These are phyloP conservation scores for Fragaria ananassa DNA, from an alignment of 306 rosid genomes.

Conservation along the genomic window DNA sequence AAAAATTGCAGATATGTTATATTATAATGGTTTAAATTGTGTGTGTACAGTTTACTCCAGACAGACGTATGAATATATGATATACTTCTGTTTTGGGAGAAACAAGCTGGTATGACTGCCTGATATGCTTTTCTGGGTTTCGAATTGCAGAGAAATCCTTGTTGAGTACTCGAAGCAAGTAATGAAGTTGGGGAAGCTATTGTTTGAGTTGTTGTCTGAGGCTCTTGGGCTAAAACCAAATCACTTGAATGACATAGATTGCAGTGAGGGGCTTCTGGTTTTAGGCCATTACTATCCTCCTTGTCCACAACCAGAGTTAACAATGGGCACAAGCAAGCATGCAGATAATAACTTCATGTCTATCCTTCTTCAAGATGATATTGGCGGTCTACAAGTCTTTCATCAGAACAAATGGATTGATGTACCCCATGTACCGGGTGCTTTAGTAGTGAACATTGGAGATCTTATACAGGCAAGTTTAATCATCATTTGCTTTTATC, in stretches of 20 bases:
- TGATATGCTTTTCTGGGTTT: neutral
- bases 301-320: slow-evolving; percentile 25
- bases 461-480: slow-evolving; percentile 18
- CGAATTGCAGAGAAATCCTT: neutral
- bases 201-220: slow-evolving; percentile 22
- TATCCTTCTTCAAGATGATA: slow-evolving; percentile 44
- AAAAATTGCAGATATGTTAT: neutral
- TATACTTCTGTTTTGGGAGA: too few species aligned
- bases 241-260: slow-evolving; percentile 14
- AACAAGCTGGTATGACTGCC: neutral
- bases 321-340: slow-evolving; percentile 25
- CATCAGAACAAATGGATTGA: slow-evolving; percentile 15
- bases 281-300: slow-evolving; percentile 20
- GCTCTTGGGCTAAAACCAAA: slow-evolving; percentile 16
- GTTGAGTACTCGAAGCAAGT: slow-evolving; percentile 35
- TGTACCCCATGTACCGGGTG: slow-evolving; percentile 10
- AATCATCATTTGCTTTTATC: neutral
- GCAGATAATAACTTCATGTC: slow-evolving; percentile 38
- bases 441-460: slow-evolving; percentile 14
- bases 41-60: too few species aligned
- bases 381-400: slow-evolving; percentile 53
- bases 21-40: too few species aligned
- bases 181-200: slow-evolving; percentile 30
- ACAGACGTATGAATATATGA: too few species aligned
- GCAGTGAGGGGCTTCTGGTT: slow-evolving; percentile 13